Evolutionary conservation across 2,329 filamentous ascomycete species (phyloP).

Genomic region (Fonsecaea pugnacius): DNA sequence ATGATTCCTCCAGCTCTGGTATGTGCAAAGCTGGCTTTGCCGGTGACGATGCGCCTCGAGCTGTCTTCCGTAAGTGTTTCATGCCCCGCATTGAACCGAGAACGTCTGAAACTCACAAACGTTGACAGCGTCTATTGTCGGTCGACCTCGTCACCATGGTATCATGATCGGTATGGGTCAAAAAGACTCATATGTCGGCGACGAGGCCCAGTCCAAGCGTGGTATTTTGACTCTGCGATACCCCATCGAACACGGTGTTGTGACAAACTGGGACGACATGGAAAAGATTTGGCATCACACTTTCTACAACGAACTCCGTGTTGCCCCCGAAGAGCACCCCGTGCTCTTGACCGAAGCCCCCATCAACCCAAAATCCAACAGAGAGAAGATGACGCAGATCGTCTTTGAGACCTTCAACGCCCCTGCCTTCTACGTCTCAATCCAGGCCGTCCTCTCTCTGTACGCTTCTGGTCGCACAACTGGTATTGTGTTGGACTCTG

Average conservation of each 20-base stretch:
- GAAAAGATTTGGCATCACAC: slow-evolving; percentile 99
- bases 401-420: slow-evolving; percentile 99
- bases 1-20: slow-evolving; percentile 75
- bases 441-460: slow-evolving; percentile 98
- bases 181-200: slow-evolving; percentile 99
- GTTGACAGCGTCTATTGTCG: slow-evolving; percentile 89
- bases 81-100: slow-evolving; percentile 21
- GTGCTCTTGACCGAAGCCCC: slow-evolving; percentile 98
- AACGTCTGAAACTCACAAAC: slow-evolving; percentile 16
- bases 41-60: slow-evolving; percentile 99
- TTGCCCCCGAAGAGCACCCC: slow-evolving; percentile 99
- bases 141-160: slow-evolving; percentile 99
- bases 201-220: slow-evolving; percentile 99
- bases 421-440: slow-evolving; percentile 99
- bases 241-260: slow-evolving; percentile 99
- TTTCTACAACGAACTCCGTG: slow-evolving; percentile 99
- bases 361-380: slow-evolving; percentile 99
- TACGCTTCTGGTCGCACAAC: slow-evolving; percentile 99
- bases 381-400: slow-evolving; percentile 99
- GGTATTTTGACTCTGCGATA: slow-evolving; percentile 99
- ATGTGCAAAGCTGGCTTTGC: slow-evolving; percentile 99
- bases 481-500: slow-evolving; percentile 99
- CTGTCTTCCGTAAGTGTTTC: slow-evolving; percentile 94
- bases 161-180: slow-evolving; percentile 99
- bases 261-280: slow-evolving; percentile 99